These are phyloP conservation scores for Uronychia setigera DNA, from an alignment of 73 alveolate genomes.

Conservation along the genomic window DNA sequence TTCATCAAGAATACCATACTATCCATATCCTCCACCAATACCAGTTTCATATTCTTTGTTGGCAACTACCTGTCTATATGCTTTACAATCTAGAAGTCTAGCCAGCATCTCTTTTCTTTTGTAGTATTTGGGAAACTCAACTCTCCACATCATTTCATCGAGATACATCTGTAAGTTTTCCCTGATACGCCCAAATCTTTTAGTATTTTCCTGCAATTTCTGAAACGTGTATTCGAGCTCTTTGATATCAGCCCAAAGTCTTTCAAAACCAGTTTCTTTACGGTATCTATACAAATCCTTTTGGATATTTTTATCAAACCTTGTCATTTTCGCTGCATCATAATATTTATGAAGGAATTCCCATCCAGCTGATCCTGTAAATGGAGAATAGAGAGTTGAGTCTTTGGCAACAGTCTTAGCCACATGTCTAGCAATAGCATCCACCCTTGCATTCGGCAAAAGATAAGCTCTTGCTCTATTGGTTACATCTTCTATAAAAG, in stretches of 20 bases:
- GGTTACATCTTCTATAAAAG: slow-evolving; percentile 18
- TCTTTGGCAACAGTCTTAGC: slow-evolving; percentile 46
- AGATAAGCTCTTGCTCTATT: slow-evolving; percentile 30
- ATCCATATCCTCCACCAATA: slow-evolving; percentile 18
- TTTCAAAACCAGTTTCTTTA: slow-evolving; percentile 10
- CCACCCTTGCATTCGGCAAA: slow-evolving; percentile 27
- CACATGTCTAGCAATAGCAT: slow-evolving; percentile 27
- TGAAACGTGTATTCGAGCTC: slow-evolving; percentile 37
- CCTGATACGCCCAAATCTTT: slow-evolving; percentile 21
- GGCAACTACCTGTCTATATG: neutral
- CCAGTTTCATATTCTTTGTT: neutral
- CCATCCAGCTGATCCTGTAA: slow-evolving; percentile 25
- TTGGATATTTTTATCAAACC: slow-evolving; percentile 15
- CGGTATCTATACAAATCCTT: slow-evolving; percentile 4
- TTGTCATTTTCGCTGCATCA: slow-evolving; percentile 9
- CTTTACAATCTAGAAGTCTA: slow-evolving; percentile 1
- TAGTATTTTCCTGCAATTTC: slow-evolving; percentile 17
- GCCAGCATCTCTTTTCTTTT: slow-evolving; percentile 10
- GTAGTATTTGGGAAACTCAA: slow-evolving; percentile 14
- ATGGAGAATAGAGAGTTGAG: slow-evolving; percentile 34
- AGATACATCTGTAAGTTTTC: slow-evolving; percentile 26
- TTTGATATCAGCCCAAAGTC: slow-evolving; percentile 37
- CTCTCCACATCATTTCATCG: slow-evolving; percentile 51
- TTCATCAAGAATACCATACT: neutral
- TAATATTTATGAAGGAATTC: slow-evolving; percentile 43